phyloP scores from a whole-genome alignment of 352 stramenopile genomes.

The Phytophthora quininea region DNA sequence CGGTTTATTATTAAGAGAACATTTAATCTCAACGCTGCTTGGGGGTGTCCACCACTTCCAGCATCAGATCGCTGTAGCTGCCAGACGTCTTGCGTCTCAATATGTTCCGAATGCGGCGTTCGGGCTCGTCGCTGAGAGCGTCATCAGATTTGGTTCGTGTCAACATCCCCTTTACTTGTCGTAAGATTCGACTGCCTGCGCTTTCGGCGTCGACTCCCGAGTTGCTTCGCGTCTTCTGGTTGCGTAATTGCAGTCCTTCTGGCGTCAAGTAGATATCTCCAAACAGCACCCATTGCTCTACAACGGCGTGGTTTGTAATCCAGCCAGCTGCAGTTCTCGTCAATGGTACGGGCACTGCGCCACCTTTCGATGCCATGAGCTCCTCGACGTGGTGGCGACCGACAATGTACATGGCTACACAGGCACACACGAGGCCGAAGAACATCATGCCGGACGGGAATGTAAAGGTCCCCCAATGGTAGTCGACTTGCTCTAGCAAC shows the following conservation, averaged over 20 bases:
- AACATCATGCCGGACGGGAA: constrained; percentile 82
- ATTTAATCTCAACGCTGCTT: constrained; percentile 37
- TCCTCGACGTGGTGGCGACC: constrained; percentile 79
- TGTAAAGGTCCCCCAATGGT: constrained; percentile 73
- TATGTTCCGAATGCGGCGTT: constrained; percentile 74
- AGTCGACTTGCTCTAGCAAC: constrained; percentile 75
- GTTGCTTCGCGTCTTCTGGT: constrained; percentile 59
- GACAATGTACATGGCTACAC: constrained; percentile 83
- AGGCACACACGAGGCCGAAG: constrained; percentile 74
- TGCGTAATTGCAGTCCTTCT: constrained; percentile 61
- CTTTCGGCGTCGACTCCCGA: constrained; percentile 52
- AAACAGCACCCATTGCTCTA: constrained; percentile 86
- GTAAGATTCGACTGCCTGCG: constrained; percentile 45
- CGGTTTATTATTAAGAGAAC: constrained; percentile 43
- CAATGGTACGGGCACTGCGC: constrained; percentile 77
- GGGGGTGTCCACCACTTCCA: constrained; percentile 75
- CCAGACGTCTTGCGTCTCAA: constrained; percentile 70
- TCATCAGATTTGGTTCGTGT: constrained; percentile 41
- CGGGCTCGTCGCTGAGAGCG: constrained; percentile 66
- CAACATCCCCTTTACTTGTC: constrained; percentile 53
- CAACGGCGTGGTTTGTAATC: constrained; percentile 82
- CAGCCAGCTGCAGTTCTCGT: constrained; percentile 77
- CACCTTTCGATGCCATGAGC: constrained; percentile 81
- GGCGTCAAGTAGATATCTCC: constrained; percentile 76
- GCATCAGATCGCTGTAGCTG: constrained; percentile 81